phyloP scores from a whole-genome alignment of 1,139 yeast genomes.

The Hemisphaericaspora subhashii region DNA sequence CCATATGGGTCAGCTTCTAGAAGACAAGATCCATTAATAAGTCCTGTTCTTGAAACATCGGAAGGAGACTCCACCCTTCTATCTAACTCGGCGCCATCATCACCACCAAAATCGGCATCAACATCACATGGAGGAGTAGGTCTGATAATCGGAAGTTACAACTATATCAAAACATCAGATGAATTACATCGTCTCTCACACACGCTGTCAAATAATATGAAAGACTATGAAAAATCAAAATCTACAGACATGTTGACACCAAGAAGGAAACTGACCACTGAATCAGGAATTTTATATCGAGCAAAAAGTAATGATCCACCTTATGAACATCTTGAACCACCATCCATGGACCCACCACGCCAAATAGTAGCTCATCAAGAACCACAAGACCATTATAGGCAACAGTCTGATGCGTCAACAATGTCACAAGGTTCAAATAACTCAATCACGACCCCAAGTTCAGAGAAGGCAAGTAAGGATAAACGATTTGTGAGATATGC shows the following conservation, averaged over 20 bases:
- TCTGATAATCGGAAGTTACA: constrained; percentile 33
- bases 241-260: constrained; percentile 5
- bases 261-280: constrained; percentile 3
- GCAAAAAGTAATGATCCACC: constrained; percentile 3
- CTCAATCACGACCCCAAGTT: constrained; percentile 31
- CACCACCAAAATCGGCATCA: constrained; percentile 13
- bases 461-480: constrained; percentile 31
- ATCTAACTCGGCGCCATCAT: constrained; percentile 7
- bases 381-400: constrained; percentile 28
- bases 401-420: constrained; percentile 40
- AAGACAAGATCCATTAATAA: constrained; percentile 6
- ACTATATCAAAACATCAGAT: constrained; percentile 27
- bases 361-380: neutral
- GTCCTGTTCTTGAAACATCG: constrained; percentile 16
- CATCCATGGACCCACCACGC: neutral
- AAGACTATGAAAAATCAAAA: constrained; percentile 5
- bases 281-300: neutral
- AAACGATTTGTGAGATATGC: constrained; percentile 47
- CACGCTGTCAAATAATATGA: neutral
- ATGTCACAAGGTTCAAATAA: constrained; percentile 32
- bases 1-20: constrained; percentile 7
- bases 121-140: constrained; percentile 19
- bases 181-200: constrained; percentile 8
- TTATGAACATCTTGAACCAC: neutral
- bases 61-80: constrained; percentile 11